Base-by-base conservation (phyloP, 805 yeast species). In the Lachancea quebecensis region DNA sequence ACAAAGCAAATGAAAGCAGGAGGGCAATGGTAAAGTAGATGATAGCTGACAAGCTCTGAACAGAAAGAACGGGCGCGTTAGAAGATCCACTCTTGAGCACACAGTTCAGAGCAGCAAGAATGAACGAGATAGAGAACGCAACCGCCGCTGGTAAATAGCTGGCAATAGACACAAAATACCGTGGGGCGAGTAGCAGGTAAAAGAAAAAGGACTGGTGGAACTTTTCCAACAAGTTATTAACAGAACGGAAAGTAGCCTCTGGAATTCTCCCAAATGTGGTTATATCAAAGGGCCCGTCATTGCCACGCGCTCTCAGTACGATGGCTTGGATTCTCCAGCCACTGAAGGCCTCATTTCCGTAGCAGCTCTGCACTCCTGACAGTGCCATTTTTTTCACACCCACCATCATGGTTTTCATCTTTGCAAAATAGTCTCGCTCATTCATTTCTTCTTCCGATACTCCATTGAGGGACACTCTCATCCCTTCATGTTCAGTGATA, bases 151-250 rank as follows among this genome's bases (percentile, higher is more conserved):
- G 98, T 42, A 93, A 68, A 60, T 91, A 93, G 15, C 95, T 87
- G 3, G 96, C 97, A 51, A 93, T 90, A 4, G 96, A 87, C 14
- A 93, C 95, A 68, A 93, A 93, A 47, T 75, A 64, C 46, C 74
- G 69, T 18, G 97, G 95, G 0, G 87, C 77, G 41, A 93, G 65
- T 66, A 93, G 62, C 53, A 91, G 72, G 67, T 91, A 93, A 60
- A 90, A 93, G 71, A 93, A 93, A 58, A 89, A 93, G 1, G 96
- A 87, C 66, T 93, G 99, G 65, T 93, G 99, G 66, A 91, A 91
- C 62, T 91, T 95, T 63, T 93, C 99, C 33, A 91, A 70, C 53
- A 93, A 72, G 61, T 93, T 93, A 68, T 93, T 93, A 32, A 93
- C 85, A 0, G 96, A 81, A 49, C 99, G 76, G 59, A 90, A 81